These are phyloP conservation scores for Alternaria solani DNA, from an alignment of 2,329 filamentous ascomycete genomes.

Conservation along the genomic window DNA sequence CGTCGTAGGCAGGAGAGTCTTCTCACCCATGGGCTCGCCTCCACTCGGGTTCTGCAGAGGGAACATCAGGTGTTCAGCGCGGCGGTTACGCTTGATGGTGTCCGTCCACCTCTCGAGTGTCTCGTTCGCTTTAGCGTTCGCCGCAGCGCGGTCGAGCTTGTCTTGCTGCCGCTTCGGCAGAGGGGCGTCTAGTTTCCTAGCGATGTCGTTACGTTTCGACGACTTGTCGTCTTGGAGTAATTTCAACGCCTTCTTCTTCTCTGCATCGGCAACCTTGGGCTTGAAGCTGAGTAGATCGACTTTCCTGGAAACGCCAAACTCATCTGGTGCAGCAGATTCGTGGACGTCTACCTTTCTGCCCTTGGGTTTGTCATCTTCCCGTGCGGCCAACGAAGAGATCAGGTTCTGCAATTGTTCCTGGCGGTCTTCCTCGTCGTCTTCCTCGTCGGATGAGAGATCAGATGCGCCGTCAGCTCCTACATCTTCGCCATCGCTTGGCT, in stretches of 20 bases:
- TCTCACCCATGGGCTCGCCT: slow-evolving; percentile 66
- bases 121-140: slow-evolving; percentile 90
- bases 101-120: slow-evolving; percentile 91
- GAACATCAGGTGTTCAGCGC: slow-evolving; percentile 89
- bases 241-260: slow-evolving; percentile 81
- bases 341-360: slow-evolving; percentile 56
- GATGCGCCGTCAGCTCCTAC: slow-evolving; percentile 58
- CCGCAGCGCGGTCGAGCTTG: slow-evolving; percentile 78
- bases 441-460: slow-evolving; percentile 56
- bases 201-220: slow-evolving; percentile 63
- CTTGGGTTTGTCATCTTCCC: slow-evolving; percentile 47
- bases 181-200: slow-evolving; percentile 80
- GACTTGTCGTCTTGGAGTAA: slow-evolving; percentile 71
- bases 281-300: slow-evolving; percentile 80
- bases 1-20: slow-evolving; percentile 68
- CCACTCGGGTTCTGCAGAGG: slow-evolving; percentile 78
- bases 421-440: slow-evolving; percentile 58
- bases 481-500: slow-evolving; percentile 58
- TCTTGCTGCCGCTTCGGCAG: slow-evolving; percentile 87
- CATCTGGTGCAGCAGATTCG: slow-evolving; percentile 68
- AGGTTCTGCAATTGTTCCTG: slow-evolving; percentile 72
- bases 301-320: slow-evolving; percentile 69
- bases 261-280: slow-evolving; percentile 74
- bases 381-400: slow-evolving; percentile 69
- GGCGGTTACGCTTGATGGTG: slow-evolving; percentile 91